These are phyloP conservation scores for Corchorus olitorius DNA, from an alignment of 345 rosid species.

Conservation along the genomic window DNA sequence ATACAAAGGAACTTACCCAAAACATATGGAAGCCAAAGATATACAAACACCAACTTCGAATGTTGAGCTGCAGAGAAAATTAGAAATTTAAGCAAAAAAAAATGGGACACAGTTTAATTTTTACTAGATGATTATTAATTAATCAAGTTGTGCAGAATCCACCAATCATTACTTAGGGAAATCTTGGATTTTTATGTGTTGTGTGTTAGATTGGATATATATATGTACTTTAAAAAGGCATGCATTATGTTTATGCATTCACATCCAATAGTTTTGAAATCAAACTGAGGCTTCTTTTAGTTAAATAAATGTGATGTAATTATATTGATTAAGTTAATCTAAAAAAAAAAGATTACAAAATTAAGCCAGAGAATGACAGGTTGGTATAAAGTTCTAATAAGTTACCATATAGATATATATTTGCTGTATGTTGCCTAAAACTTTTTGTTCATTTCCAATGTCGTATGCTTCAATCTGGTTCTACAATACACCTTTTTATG, in stretches of 20 bases:
- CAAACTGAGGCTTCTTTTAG: neutral
- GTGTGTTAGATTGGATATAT: too few species aligned
- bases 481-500: neutral
- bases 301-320: neutral
- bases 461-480: neutral
- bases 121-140: neutral
- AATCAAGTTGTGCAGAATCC: too few species aligned
- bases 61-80: slow-evolving; percentile 11
- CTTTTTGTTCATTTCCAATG: slow-evolving; percentile 15
- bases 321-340: neutral
- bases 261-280: neutral
- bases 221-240: too few species aligned
- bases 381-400: neutral
- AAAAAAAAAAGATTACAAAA: neutral
- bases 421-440: neutral
- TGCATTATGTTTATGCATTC: too few species aligned
- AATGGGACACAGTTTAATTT: too few species aligned
- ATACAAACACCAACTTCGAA: slow-evolving; percentile 10
- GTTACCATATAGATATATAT: neutral
- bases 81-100: neutral
- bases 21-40: slow-evolving; percentile 21
- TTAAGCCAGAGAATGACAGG: slow-evolving; percentile 1
- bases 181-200: slow-evolving; percentile 1
- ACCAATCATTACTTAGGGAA: slow-evolving; percentile 11
- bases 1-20: slow-evolving; percentile 18